A percentile compares a stretch with the other conserved stretches of the same genome.
Conservation (phyloP, 208 protist species). For the Trypanosoma platydactyli region DNA sequence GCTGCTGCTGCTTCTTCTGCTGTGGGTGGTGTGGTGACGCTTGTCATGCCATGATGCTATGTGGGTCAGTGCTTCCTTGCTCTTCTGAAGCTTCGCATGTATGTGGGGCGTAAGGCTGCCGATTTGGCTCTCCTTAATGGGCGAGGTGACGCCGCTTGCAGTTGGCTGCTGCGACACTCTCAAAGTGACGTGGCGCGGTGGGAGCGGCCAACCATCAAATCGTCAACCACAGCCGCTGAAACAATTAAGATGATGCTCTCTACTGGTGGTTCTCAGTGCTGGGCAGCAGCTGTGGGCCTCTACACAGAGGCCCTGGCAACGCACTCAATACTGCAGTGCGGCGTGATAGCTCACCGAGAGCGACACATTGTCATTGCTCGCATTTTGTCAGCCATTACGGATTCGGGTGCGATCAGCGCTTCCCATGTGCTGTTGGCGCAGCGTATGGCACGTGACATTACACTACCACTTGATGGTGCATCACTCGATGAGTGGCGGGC, state of each 20-base stretch:
- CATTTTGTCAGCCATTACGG: conserved; percentile 7
- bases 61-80: not conserved
- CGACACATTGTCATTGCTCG: conserved; percentile 3
- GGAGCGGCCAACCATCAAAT: conserved; percentile 8
- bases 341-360: not conserved
- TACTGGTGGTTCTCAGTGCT: conserved; percentile 9
- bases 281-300: conserved; percentile 1
- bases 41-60: not conserved
- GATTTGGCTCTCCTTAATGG: not conserved
- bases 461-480: not conserved
- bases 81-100: conserved; percentile 12
- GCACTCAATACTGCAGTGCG: conserved; percentile 5
- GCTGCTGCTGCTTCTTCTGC: conserved; percentile 7
- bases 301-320: conserved; percentile 23
- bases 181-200: not conserved
- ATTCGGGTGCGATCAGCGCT: not conserved
- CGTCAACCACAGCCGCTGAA: conserved; percentile 9
- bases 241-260: conserved; percentile 12
- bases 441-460: conserved; percentile 18
- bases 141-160: not conserved
- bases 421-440: conserved; percentile 1
- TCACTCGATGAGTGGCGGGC: conserved; percentile 3
- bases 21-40: not conserved
- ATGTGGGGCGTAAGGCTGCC: conserved; percentile 8
- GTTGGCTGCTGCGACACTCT: conserved; percentile 18